Percentiles rank a stretch among this genome's conserved stretches.
Evolutionary conservation across 352 stramenopile species (phyloP).

Genomic region (Globisporangium parvum): DNA sequence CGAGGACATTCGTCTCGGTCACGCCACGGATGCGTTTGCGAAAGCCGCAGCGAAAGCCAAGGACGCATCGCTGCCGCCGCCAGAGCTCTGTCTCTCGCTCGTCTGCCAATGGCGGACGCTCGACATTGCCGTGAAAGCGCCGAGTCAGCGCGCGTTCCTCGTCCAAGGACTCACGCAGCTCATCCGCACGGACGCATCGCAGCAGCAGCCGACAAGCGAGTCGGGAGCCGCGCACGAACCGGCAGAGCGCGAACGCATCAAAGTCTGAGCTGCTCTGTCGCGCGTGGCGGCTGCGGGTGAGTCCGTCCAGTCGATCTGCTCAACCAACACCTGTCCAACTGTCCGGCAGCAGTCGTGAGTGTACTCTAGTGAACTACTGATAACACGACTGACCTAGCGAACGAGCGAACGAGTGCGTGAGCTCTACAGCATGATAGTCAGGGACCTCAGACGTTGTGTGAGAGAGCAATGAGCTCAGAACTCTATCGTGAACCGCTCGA

Average conservation of each 20-base stretch:
- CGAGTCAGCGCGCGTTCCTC: slow-evolving; percentile 51
- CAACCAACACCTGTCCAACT: too few relatives aligned
- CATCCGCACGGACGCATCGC: background rate
- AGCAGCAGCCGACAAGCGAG: background rate
- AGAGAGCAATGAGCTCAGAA: background rate
- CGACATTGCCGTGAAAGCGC: slow-evolving; percentile 43
- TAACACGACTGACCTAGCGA: background rate
- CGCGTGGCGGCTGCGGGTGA: too few relatives aligned
- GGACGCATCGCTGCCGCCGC: slow-evolving; percentile 17
- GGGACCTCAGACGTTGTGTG: too few relatives aligned
- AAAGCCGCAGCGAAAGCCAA: slow-evolving; percentile 8
- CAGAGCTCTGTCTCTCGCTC: slow-evolving; percentile 52
- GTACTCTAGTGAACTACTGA: background rate
- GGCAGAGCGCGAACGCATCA: background rate
- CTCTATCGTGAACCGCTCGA: slow-evolving; percentile 55
- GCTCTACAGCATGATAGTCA: too few relatives aligned
- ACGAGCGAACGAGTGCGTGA: background rate
- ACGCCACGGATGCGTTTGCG: slow-evolving; percentile 46
- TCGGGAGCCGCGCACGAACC: too few relatives aligned
- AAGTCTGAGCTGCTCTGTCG: background rate
- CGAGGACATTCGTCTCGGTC: slow-evolving; percentile 40
- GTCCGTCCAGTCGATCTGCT: too few relatives aligned
- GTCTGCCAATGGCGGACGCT: slow-evolving; percentile 57
- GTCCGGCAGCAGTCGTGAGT: background rate
- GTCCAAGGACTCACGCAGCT: slow-evolving; percentile 25